These are phyloP conservation scores for Colletotrichum orchidophilum DNA, from an alignment of 2,329 filamentous ascomycete genomes.

Conservation along the genomic window DNA sequence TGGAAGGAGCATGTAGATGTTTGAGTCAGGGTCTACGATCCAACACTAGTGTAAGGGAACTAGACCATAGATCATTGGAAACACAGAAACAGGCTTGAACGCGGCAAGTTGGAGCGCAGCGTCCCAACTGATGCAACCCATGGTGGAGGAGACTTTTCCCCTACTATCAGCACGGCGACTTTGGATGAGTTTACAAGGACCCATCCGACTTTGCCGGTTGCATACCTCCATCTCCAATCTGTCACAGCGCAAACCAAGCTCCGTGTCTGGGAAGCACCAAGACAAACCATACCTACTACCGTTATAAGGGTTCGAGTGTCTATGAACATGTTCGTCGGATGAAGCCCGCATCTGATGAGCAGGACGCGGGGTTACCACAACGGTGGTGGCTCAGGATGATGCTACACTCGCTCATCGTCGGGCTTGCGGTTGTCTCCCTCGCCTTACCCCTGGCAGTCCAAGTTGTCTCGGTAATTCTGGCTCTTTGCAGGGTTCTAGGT, in stretches of 20 bases:
- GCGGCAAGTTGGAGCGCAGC: not conserved
- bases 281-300: not conserved
- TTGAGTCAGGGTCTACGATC: not conserved
- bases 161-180: not conserved
- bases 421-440: not conserved
- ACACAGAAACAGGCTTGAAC: not conserved
- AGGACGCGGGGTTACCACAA: not conserved
- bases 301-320: not conserved
- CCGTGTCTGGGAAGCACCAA: not conserved
- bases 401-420: not conserved
- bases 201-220: not conserved
- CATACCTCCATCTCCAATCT: conserved; percentile 20
- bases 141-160: not conserved
- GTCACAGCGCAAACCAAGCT: conserved; percentile 2
- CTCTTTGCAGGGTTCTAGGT: no score
- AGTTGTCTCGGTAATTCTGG: not conserved
- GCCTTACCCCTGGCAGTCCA: not conserved
- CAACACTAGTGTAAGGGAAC: not conserved
- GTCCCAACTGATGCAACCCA: not conserved
- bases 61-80: not conserved
- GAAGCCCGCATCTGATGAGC: not conserved
- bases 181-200: not conserved
- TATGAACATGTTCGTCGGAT: conserved; percentile 9
- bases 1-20: not conserved
- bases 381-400: not conserved